phyloP scores from a whole-genome alignment of 2,329 filamentous ascomycete genomes.

The Beauveria brongniartii region DNA sequence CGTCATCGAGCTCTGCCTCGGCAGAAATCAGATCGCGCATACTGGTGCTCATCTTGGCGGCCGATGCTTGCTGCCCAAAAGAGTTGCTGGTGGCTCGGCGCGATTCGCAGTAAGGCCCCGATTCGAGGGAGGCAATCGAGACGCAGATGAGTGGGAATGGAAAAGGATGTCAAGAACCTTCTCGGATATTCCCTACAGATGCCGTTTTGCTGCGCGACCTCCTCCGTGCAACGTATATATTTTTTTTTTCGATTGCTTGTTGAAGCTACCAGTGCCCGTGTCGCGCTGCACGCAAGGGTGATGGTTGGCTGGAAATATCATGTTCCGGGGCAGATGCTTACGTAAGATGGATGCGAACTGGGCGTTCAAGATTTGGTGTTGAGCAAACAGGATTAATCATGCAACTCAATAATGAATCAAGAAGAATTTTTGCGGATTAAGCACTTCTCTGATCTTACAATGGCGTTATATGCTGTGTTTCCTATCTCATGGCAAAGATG shows the following conservation, averaged over 20 bases:
- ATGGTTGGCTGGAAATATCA: constrained; percentile 11
- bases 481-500: too few relatives aligned
- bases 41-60: constrained; percentile 48
- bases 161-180: neutral
- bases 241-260: constrained; percentile 5
- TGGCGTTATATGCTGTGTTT: too few relatives aligned
- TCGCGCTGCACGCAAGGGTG: constrained; percentile 11
- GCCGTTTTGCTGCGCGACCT: constrained; percentile 5
- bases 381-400: too few relatives aligned
- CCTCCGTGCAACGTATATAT: constrained; percentile 7
- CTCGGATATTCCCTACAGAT: neutral
- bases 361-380: too few relatives aligned
- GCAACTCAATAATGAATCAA: too few relatives aligned
- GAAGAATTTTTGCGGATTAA: too few relatives aligned
- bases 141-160: neutral
- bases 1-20: constrained; percentile 77
- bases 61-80: constrained; percentile 12
- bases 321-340: constrained; percentile 12
- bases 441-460: too few relatives aligned
- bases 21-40: constrained; percentile 75
- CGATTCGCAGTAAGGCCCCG: neutral
- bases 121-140: neutral
- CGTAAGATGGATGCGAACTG: neutral
- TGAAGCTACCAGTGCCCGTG: constrained; percentile 3
- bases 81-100: neutral